phyloP scores from a whole-genome alignment of 2,329 filamentous ascomycete species.

The Arachnomyces sp. region DNA sequence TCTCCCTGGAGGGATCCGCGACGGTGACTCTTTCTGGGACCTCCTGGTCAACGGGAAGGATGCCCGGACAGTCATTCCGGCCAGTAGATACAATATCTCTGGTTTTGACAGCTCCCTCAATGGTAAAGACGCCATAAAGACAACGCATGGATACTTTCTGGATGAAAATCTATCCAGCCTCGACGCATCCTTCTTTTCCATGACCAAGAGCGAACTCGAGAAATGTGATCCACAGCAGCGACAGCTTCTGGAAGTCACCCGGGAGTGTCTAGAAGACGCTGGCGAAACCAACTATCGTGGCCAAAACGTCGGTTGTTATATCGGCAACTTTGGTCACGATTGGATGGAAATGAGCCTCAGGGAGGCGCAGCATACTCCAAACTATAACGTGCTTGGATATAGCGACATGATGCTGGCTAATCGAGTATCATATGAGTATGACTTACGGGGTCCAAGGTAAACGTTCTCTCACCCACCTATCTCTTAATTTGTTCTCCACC shows the following conservation, averaged over 20 bases:
- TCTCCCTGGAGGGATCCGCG: slow-evolving; percentile 8
- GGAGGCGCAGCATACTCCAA: slow-evolving; percentile 8
- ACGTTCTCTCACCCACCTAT: too few species aligned
- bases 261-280: slow-evolving; percentile 11
- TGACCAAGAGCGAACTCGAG: slow-evolving; percentile 1
- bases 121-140: not conserved
- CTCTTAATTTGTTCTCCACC: too few species aligned
- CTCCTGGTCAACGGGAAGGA: slow-evolving; percentile 4
- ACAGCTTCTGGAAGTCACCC: slow-evolving; percentile 11
- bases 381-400: slow-evolving; percentile 4
- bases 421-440: slow-evolving; percentile 17
- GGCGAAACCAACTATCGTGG: slow-evolving; percentile 21
- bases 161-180: not conserved
- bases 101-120: slow-evolving; percentile 7
- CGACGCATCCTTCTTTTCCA: slow-evolving; percentile 4
- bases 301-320: slow-evolving; percentile 22
- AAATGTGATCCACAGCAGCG: slow-evolving; percentile 7
- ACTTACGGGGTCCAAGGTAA: slow-evolving; percentile 18
- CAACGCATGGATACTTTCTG: slow-evolving; percentile 1
- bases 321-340: slow-evolving; percentile 22
- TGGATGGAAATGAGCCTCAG: slow-evolving; percentile 10
- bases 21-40: slow-evolving; percentile 8
- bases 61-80: slow-evolving; percentile 7
- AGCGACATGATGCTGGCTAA: slow-evolving; percentile 11
- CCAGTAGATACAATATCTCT: slow-evolving; percentile 9